Conservation (phyloP, 2,329 filamentous ascomycete genomes). For the Colletotrichum limetticola region DNA sequence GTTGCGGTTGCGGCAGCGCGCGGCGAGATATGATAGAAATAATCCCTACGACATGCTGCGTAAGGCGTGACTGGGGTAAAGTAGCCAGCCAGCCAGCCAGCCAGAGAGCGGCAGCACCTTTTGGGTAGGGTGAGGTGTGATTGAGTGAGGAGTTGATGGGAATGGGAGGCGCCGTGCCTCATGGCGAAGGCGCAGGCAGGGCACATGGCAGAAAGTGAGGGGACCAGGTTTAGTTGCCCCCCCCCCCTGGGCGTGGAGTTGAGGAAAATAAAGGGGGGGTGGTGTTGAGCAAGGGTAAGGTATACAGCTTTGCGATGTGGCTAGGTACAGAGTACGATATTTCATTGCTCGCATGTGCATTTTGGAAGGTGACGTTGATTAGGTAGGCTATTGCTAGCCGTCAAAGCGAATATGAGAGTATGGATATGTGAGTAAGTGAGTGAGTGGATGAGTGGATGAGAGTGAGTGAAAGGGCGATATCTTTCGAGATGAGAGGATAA, state of each 20-base stretch:
- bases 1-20: neutral
- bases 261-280: neutral
- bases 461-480: neutral
- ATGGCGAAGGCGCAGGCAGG: constrained; percentile 11
- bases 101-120: neutral
- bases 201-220: constrained; percentile 24
- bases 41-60: neutral
- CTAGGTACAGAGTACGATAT: no score
- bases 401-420: neutral
- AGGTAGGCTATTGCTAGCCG: neutral
- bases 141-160: constrained; percentile 9
- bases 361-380: neutral
- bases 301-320: neutral
- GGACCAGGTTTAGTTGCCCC: neutral
- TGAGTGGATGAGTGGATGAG: neutral
- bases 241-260: constrained; percentile 5
- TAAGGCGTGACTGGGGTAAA: constrained; percentile 17
- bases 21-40: neutral
- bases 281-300: neutral
- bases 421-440: neutral
- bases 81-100: no score
- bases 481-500: neutral
- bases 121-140: constrained; percentile 13
- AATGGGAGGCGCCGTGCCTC: constrained; percentile 11
- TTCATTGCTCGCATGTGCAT: neutral